Conservation (phyloP, 1,284 basidiomycete species). For the Cutaneotrichosporon sp. region DNA sequence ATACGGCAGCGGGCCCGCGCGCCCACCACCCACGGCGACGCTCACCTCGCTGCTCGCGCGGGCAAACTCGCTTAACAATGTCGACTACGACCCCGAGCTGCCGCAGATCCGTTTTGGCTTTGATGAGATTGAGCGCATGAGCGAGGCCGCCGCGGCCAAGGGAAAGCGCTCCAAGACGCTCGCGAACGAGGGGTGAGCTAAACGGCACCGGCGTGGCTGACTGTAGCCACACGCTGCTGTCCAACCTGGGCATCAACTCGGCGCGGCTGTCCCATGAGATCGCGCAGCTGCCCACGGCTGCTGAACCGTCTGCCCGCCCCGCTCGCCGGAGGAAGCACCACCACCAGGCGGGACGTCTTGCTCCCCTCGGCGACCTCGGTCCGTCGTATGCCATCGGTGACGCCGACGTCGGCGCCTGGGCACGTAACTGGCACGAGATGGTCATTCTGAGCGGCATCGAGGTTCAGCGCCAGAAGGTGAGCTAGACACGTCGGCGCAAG, state of each 20-base stretch:
- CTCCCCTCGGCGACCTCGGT: conserved; percentile 27
- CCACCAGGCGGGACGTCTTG: conserved; percentile 12
- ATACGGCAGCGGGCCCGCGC: conserved; percentile 5
- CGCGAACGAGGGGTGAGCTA: conserved; percentile 34
- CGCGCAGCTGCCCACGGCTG: conserved; percentile 27
- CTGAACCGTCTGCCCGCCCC: conserved; percentile 14
- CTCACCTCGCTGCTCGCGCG: conserved; percentile 37
- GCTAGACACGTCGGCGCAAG: neutral
- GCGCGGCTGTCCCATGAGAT: conserved; percentile 41
- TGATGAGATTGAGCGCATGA: conserved; percentile 45
- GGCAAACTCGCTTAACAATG: conserved; percentile 38
- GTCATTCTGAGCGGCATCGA: conserved; percentile 45
- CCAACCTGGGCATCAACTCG: conserved; percentile 45
- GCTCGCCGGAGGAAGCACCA: conserved; percentile 19
- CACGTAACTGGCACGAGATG: conserved; percentile 47
- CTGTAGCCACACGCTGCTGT: conserved; percentile 34
- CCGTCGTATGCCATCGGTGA: conserved; percentile 31
- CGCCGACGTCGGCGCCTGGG: conserved; percentile 40
- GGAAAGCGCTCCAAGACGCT: conserved; percentile 28
- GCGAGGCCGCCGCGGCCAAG: conserved; percentile 32
- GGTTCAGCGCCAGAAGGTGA: conserved; percentile 39
- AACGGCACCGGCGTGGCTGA: neutral
- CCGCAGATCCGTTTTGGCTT: conserved; percentile 44
- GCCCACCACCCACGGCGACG: conserved; percentile 18
- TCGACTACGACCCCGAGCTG: conserved; percentile 35